Percentiles rank a stretch among this genome's conserved stretches.
Evolutionary conservation across 192 early-diverging fungal species (phyloP).

Genomic region (Umbelopsis sp.): DNA sequence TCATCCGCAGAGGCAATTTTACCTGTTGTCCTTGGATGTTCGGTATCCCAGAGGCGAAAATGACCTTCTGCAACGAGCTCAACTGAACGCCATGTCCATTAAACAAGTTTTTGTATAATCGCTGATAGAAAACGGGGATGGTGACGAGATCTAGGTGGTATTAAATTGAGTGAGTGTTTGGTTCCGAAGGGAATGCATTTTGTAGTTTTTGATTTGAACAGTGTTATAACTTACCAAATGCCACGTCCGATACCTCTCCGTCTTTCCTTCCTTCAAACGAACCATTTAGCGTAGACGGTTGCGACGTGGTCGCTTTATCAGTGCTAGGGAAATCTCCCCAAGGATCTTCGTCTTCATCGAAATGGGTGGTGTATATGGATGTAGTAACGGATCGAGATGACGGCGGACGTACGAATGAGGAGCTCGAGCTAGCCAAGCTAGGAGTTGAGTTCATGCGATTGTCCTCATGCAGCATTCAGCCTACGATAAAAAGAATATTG

Average conservation of each 20-base stretch:
- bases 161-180: not conserved
- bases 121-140: not conserved
- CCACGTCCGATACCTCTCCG: not conserved
- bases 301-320: not conserved
- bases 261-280: not conserved
- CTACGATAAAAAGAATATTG: not conserved
- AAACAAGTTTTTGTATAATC: not conserved
- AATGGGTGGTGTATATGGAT: constrained; percentile 9
- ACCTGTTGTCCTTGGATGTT: not conserved
- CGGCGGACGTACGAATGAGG: not conserved
- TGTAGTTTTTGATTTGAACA: not conserved
- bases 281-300: not conserved
- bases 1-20: not conserved
- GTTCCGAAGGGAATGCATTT: not conserved
- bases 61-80: not conserved
- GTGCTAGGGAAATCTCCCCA: constrained; percentile 20
- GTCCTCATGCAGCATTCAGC: constrained; percentile 11
- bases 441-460: not conserved
- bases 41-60: not conserved
- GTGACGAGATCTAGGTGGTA: not conserved
- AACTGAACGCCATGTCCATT: not conserved
- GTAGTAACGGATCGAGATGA: constrained; percentile 13
- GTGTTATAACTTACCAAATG: constrained; percentile 15
- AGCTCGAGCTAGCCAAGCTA: not conserved
- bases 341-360: constrained; percentile 28